phyloP scores from a whole-genome alignment of 345 rosid species.

The Corchorus capsularis region DNA sequence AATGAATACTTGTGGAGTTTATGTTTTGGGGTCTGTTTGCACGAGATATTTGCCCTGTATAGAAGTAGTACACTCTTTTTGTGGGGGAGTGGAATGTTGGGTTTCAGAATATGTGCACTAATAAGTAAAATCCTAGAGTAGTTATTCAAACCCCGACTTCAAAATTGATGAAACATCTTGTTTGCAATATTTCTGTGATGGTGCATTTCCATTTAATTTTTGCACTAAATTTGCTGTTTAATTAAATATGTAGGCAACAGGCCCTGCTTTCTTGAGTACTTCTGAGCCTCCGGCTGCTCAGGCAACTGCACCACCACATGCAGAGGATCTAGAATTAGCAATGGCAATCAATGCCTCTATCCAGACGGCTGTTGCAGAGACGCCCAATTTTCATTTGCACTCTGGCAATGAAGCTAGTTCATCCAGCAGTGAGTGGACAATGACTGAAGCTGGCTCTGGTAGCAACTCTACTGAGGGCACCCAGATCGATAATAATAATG shows the following conservation, averaged over 20 bases:
- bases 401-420: conserved; percentile 43
- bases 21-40: neutral
- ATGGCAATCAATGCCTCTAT: conserved; percentile 80
- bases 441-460: conserved; percentile 31
- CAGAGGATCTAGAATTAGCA: conserved; percentile 65
- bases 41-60: neutral
- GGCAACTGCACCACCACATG: conserved; percentile 70
- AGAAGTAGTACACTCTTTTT: neutral
- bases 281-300: conserved; percentile 37
- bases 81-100: neutral
- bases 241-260: conserved; percentile 51
- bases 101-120: neutral
- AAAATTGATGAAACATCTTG: neutral
- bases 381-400: conserved; percentile 36
- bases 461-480: conserved; percentile 23
- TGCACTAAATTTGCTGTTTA: neutral
- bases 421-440: conserved; percentile 36
- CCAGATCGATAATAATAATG: conserved; percentile 20
- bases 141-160: neutral
- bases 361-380: conserved; percentile 54
- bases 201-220: neutral
- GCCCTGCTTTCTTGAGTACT: conserved; percentile 62
- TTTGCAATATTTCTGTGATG: no score
- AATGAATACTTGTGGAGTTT: neutral
- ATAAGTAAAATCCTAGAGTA: neutral